Conservation (phyloP, 2,329 filamentous ascomycete genomes). For the Colletotrichum filicis region DNA sequence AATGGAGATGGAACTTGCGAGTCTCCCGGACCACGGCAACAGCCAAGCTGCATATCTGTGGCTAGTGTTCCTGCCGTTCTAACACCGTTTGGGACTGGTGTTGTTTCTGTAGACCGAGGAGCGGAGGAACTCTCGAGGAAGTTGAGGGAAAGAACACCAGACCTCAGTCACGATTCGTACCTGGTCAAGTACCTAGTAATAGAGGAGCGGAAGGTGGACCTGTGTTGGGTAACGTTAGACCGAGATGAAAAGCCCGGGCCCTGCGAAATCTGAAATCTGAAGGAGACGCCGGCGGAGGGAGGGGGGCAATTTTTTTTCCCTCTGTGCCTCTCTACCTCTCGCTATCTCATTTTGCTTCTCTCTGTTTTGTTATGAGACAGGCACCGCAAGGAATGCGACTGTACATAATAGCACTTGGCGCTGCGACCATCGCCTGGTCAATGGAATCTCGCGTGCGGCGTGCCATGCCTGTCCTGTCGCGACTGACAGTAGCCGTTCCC, state of each 20-base stretch:
- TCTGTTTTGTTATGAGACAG: constrained; percentile 18
- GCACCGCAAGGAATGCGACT: constrained; percentile 21
- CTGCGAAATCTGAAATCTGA: constrained; percentile 3
- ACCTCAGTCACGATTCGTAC: neutral
- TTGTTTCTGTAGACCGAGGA: neutral
- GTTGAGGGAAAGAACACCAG: neutral
- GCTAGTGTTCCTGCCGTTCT: constrained; percentile 4
- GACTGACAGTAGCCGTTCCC: neutral
- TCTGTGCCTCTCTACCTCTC: neutral
- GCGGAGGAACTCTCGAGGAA: neutral
- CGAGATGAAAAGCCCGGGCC: constrained; percentile 20
- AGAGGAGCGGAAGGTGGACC: constrained; percentile 17
- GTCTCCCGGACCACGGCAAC: constrained; percentile 29
- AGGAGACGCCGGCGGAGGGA: neutral
- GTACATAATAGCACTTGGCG: constrained; percentile 21
- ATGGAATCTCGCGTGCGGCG: neutral
- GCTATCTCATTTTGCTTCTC: neutral
- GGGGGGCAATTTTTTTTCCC: neutral
- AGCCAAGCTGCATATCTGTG: constrained; percentile 22
- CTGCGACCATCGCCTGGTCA: constrained; percentile 5
- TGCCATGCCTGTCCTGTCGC: neutral
- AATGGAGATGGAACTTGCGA: neutral
- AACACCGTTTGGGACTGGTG: neutral
- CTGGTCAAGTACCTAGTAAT: too few relatives aligned
- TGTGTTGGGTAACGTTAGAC: constrained; percentile 26